Evolutionary conservation across 495 filamentous ascomycete species (phyloP), one percentile per base, ranked within the genome.

Genomic region (Penicillium herquei): DNA sequence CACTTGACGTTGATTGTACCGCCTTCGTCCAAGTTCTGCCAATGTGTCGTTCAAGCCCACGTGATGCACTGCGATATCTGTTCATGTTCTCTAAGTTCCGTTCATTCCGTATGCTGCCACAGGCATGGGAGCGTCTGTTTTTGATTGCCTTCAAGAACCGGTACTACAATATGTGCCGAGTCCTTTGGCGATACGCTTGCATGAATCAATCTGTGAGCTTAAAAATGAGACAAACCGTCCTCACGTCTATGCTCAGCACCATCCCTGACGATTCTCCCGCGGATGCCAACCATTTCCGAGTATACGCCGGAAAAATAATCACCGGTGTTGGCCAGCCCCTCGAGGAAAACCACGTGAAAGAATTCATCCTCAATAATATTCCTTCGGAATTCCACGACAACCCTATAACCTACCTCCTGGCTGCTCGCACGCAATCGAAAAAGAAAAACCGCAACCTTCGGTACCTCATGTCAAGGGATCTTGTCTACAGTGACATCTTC

Each of bases 151-250:
- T 67, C 63, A 67, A 64, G 13, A 56, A 52, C 42, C 64, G 57
- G 12, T 51, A 63, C 42, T 71, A 70, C 55, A 82, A 81, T 50
- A 62, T 73, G 11, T 75, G 72, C 49, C 71, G 75, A 2, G 75
- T 80, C 3, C 41, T 81, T 11, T 82, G 79, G 79, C 62, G 65
- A 41, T 76, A 76, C 61, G 75, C 79, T 7, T 80, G 78, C 56
- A 66, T 79, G 61, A 34, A 69, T n/a, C 57, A 62, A 2, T 14
- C 17, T n/a, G 68, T 72, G 17, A 75, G 65, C 39, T 51, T 53
- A 40, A 51, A 62, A 2, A 79, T 78, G 73, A 59, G 54, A 31
- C 61, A 68, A n/a, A 46, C 57, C 10, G 63, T 76, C 9, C 39
- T 65, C 31, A 55, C 32, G 16, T 70, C 70, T 13, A 55, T 78